Base-by-base conservation (phyloP, 805 yeast species). In the Starmerella cellae region DNA sequence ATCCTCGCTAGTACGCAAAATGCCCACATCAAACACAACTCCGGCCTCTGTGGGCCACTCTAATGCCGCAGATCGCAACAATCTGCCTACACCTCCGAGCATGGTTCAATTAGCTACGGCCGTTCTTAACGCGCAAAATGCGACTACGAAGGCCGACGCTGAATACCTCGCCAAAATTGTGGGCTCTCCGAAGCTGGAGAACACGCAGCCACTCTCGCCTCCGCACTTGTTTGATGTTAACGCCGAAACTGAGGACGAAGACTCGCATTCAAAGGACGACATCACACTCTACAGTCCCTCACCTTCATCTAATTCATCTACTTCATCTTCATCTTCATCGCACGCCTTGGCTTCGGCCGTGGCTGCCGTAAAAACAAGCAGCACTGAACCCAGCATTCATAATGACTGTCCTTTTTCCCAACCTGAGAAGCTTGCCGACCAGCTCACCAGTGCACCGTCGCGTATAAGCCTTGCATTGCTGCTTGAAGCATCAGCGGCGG, bases 401-500 rank as follows among this genome's bases (percentile, higher is more conserved):
- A 11, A 31, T 13, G n/a, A n/a, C n/a, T n/a, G n/a, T n/a, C n/a
- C n/a, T n/a, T n/a, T n/a, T n/a, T 8, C 21, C 20, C 20, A 31
- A 17, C 35, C 8, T 9, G 35, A 8, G 11, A 31, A 31, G 14
- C 14, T 31, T 8, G 35, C 35, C 20, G 35, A 31, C 11, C 28
- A 24, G 14, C 14, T 31, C 13, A 13, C 13, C 35, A 8, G 11
- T 8, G 26, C 26, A 17, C 22, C 9, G 17, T 27, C 48, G 34
- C 48, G 45, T n/a, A 45, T 38, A n/a, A 42, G 46, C 28, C 40
- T 47, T 6, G 44, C 48, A 2, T 23, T 47, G 30, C 42, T 47
- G 22, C 40, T 45, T 2, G 51, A 47, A 38, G 51, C 51, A 11
- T 36, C 44, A 2, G 40, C 44, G 11, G 50, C 50, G 6, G 50